Percentiles rank a stretch among this genome's conserved stretches.
Evolutionary conservation across 208 protist species (phyloP).

Genomic region (Phytomonas sp.): DNA sequence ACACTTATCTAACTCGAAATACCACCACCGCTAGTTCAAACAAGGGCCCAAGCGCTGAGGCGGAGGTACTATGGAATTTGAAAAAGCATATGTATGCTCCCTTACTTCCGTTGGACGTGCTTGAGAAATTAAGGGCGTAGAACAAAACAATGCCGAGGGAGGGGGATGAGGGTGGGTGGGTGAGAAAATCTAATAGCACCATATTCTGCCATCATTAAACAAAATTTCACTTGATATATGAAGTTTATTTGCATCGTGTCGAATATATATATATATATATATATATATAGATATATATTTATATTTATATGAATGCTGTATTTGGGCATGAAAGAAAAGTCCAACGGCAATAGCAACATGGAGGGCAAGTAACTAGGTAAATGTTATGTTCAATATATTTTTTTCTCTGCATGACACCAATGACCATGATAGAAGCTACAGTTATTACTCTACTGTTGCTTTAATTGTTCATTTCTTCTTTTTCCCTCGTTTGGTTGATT

Average conservation of each 20-base stretch:
- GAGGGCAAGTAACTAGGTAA: slow-evolving; percentile 7
- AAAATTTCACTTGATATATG: neutral
- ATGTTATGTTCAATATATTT: slow-evolving; percentile 10
- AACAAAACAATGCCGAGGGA: neutral
- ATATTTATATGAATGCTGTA: neutral
- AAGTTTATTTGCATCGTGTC: neutral
- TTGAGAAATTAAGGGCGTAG: slow-evolving; percentile 26
- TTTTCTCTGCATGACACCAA: slow-evolving; percentile 3
- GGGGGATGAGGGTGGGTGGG: no score
- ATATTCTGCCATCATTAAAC: neutral
- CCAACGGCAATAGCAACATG: neutral
- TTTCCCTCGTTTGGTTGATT: neutral
- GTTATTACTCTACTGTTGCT: neutral
- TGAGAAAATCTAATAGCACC: neutral
- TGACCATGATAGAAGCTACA: neutral
- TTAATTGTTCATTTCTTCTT: neutral
- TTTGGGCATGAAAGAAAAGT: neutral
- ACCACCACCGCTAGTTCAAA: neutral
- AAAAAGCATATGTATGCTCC: slow-evolving; percentile 64
- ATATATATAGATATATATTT: no score
- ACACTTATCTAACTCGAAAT: slow-evolving; percentile 15
- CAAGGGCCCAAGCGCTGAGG: neutral
- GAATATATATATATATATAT: neutral
- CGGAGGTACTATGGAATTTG: slow-evolving; percentile 59
- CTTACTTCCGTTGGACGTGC: slow-evolving; percentile 45